A percentile compares a stretch with the other conserved stretches of the same genome.
These are phyloP conservation scores for Wilcoxina mikolae DNA, from an alignment of 495 filamentous ascomycete species.

Conservation along the genomic window DNA sequence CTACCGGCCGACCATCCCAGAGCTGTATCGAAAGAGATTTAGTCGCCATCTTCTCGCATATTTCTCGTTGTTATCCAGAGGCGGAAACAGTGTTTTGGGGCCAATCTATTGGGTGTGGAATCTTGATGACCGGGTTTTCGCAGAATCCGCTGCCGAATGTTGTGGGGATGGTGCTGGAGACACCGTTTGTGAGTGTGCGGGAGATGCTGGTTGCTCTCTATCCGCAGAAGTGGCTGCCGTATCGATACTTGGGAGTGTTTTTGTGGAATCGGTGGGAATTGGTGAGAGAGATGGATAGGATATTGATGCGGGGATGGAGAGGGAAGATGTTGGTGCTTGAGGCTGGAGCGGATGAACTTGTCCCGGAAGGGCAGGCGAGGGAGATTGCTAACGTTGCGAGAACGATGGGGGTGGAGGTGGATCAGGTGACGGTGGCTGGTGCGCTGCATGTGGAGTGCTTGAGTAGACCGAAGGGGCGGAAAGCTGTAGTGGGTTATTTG, in stretches of 20 bases:
- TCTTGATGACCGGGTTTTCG: slow-evolving; percentile 41
- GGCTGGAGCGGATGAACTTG: slow-evolving; percentile 53
- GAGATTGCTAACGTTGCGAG: slow-evolving; percentile 33
- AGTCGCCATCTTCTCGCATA: slow-evolving; percentile 37
- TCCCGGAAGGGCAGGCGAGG: slow-evolving; percentile 43
- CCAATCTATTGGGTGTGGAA: slow-evolving; percentile 55
- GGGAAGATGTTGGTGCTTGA: slow-evolving; percentile 44
- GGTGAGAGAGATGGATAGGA: slow-evolving; percentile 27
- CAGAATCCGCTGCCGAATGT: slow-evolving; percentile 35
- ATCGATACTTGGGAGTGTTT: slow-evolving; percentile 45
- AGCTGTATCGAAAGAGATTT: slow-evolving; percentile 50
- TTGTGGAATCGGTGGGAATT: slow-evolving; percentile 43
- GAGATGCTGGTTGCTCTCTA: slow-evolving; percentile 61
- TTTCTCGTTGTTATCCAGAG: slow-evolving; percentile 32
- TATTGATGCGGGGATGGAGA: slow-evolving; percentile 20
- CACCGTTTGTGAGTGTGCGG: slow-evolving; percentile 57
- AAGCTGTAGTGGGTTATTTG: slow-evolving; percentile 29
- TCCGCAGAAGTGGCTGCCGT: slow-evolving; percentile 71
- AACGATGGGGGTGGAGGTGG: slow-evolving; percentile 28
- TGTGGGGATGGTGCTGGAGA: slow-evolving; percentile 51
- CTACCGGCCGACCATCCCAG: slow-evolving; percentile 43
- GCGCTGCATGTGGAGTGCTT: slow-evolving; percentile 43
- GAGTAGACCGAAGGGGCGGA: slow-evolving; percentile 32
- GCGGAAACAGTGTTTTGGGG: slow-evolving; percentile 58
- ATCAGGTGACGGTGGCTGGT: slow-evolving; percentile 31